A percentile compares a stretch with the other conserved stretches of the same genome.
These are phyloP conservation scores for Aspergillus olivimuriae DNA, from an alignment of 495 filamentous ascomycete species.

Conservation along the genomic window DNA sequence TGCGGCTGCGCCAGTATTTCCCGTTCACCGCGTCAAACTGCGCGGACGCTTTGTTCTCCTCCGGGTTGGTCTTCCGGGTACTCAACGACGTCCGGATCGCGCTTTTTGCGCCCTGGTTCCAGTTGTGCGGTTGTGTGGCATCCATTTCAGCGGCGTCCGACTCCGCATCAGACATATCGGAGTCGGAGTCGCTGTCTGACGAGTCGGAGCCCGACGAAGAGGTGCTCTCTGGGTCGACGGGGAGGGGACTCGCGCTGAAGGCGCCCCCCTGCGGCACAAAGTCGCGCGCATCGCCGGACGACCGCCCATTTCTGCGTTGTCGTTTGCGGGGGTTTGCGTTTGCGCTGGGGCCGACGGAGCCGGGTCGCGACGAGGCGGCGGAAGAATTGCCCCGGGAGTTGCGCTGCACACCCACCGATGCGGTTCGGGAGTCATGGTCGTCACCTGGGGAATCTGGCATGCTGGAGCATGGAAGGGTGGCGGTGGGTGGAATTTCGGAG, in stretches of 20 bases:
- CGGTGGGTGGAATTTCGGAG: background rate
- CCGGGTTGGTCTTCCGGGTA: slow-evolving; percentile 13
- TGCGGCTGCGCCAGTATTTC: slow-evolving; percentile 35
- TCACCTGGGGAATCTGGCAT: slow-evolving; percentile 31
- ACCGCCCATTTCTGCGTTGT: slow-evolving; percentile 21
- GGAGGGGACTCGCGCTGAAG: slow-evolving; percentile 28
- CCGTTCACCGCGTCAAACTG: slow-evolving; percentile 37
- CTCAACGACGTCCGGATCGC: slow-evolving; percentile 32
- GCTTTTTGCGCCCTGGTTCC: slow-evolving; percentile 34
- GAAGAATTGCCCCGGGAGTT: slow-evolving; percentile 14
- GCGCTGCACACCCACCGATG: slow-evolving; percentile 28
- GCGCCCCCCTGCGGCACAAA: slow-evolving; percentile 35
- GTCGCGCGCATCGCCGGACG: slow-evolving; percentile 16
- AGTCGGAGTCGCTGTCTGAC: slow-evolving; percentile 13
- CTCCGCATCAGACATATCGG: background rate
- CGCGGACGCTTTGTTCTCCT: slow-evolving; percentile 9
- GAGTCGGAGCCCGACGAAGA: slow-evolving; percentile 27
- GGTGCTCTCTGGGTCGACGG: slow-evolving; percentile 30
- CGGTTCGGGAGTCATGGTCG: slow-evolving; percentile 39
- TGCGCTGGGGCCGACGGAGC: slow-evolving; percentile 19
- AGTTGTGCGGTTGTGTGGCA: slow-evolving; percentile 28
- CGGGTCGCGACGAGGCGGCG: slow-evolving; percentile 17
- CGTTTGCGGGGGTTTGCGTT: slow-evolving; percentile 26
- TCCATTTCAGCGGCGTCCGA: background rate
- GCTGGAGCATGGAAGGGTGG: background rate